These are phyloP conservation scores for Xylariomycetidae sp. DNA, from an alignment of 2,329 filamentous ascomycete genomes.

Conservation along the genomic window DNA sequence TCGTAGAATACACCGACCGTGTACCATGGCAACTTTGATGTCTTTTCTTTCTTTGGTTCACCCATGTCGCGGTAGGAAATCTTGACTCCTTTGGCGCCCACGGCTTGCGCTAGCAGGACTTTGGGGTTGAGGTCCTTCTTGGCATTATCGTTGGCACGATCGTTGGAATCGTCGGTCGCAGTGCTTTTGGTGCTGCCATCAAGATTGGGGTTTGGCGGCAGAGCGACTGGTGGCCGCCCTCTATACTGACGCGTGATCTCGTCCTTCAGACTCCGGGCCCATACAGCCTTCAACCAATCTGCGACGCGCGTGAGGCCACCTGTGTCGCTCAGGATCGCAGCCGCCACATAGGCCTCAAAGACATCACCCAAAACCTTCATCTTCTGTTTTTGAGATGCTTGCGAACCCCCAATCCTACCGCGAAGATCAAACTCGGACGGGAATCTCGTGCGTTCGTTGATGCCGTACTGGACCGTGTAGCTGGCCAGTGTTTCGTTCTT, in stretches of 20 bases:
- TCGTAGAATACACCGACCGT: constrained; percentile 59
- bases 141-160: too few relatives aligned
- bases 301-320: constrained; percentile 56
- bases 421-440: constrained; percentile 38
- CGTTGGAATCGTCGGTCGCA: too few relatives aligned
- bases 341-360: constrained; percentile 87
- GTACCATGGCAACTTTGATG: constrained; percentile 50
- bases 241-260: too few relatives aligned
- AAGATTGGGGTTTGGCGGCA: too few relatives aligned
- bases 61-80: constrained; percentile 56
- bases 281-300: constrained; percentile 69
- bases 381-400: constrained; percentile 43
- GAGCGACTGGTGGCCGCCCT: too few relatives aligned
- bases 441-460: constrained; percentile 58
- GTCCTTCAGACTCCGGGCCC: constrained; percentile 57
- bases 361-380: constrained; percentile 78
- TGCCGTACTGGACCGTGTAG: constrained; percentile 64
- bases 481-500: constrained; percentile 71
- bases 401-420: constrained; percentile 31
- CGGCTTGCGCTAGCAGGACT: constrained; percentile 41
- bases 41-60: constrained; percentile 48
- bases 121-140: constrained; percentile 47
- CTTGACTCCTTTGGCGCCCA: constrained; percentile 52
- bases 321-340: constrained; percentile 63
- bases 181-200: too few relatives aligned